Evolutionary conservation across 371 early-diverging fungal species (phyloP).

Genomic region (Globomyces sp.): DNA sequence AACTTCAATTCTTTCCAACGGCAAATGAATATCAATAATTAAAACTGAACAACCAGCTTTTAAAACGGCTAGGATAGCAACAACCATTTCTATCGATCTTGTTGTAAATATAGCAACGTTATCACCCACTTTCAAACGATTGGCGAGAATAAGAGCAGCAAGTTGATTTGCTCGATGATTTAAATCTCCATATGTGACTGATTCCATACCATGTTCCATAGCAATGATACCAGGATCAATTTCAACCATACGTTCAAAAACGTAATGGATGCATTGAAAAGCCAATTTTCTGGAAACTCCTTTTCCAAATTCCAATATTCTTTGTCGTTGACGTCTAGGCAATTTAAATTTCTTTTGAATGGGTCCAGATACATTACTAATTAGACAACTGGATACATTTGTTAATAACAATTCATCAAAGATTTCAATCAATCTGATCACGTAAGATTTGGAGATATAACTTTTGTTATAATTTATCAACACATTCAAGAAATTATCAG

Average conservation of each 20-base stretch:
- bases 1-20: conserved; percentile 18
- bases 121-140: conserved; percentile 8
- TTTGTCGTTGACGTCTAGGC: neutral
- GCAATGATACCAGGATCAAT: neutral
- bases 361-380: no score
- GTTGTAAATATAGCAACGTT: conserved; percentile 3
- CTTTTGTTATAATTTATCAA: no score
- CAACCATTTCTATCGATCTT: conserved; percentile 30
- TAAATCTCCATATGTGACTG: conserved; percentile 22
- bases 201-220: neutral
- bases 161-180: conserved; percentile 5
- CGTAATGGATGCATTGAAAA: neutral
- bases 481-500: no score
- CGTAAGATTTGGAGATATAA: no score
- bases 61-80: conserved; percentile 20
- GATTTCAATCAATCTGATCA: no score
- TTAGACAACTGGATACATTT: no score
- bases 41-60: conserved; percentile 30
- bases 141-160: conserved; percentile 9
- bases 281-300: neutral
- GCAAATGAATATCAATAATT: conserved; percentile 22
- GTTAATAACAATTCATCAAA: no score
- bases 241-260: neutral
- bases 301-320: neutral
- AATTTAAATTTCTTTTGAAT: no score